phyloP scores from a whole-genome alignment of 1,284 basidiomycete species.

The Fomitopsis pinicola region DNA sequence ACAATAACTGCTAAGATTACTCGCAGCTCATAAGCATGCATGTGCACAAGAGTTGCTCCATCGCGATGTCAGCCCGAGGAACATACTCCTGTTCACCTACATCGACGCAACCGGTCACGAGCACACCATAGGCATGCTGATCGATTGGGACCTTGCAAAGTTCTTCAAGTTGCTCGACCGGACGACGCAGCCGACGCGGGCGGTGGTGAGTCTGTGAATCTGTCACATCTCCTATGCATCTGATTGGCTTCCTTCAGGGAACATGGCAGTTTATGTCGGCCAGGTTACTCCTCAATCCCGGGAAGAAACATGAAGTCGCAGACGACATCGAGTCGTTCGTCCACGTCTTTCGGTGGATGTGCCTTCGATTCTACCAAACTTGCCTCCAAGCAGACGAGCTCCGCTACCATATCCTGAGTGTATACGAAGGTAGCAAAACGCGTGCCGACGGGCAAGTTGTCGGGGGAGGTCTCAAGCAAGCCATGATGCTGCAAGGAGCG shows the following conservation, averaged over 20 bases:
- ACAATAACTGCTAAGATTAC: no score
- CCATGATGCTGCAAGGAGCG: not conserved
- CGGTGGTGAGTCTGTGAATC: no score
- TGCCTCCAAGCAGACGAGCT: no score
- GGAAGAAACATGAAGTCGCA: slow-evolving; percentile 3
- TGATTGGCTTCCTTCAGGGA: not conserved
- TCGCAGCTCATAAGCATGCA: slow-evolving; percentile 1
- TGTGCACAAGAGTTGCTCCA: not conserved
- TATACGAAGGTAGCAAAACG: not conserved
- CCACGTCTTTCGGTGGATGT: slow-evolving; percentile 5
- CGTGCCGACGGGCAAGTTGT: not conserved
- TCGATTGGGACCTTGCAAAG: not conserved
- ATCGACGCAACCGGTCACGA: no score
- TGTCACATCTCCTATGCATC: no score
- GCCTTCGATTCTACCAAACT: not conserved
- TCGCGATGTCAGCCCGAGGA: no score
- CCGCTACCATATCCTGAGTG: not conserved
- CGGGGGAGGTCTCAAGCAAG: not conserved
- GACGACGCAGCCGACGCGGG: no score
- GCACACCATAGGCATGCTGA: not conserved
- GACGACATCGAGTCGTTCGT: slow-evolving; percentile 11
- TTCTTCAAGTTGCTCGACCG: no score
- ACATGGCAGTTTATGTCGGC: slow-evolving; percentile 14
- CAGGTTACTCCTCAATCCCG: not conserved
- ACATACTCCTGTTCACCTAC: no score